Evolutionary conservation across 306 rosid species (phyloP).

Genomic region (Fragaria iinumae): DNA sequence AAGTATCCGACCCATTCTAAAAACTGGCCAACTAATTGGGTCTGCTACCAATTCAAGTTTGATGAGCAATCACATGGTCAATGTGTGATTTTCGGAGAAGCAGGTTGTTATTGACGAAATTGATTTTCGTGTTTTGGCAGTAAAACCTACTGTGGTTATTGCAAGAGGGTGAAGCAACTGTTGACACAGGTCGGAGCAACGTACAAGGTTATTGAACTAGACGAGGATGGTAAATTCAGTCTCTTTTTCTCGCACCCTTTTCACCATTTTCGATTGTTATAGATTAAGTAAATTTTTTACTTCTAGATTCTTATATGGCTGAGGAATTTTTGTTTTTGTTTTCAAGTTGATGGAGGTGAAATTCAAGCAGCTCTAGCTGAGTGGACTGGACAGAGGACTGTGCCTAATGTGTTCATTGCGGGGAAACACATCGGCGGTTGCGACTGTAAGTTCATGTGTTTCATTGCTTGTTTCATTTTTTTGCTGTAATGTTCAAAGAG

Average conservation of each 20-base stretch:
- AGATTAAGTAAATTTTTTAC: not conserved
- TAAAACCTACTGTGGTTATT: constrained; percentile 83
- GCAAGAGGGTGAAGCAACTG: constrained; percentile 64
- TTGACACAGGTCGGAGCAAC: constrained; percentile 57
- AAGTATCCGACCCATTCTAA: not conserved
- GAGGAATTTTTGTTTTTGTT: not conserved
- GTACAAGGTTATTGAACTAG: constrained; percentile 64
- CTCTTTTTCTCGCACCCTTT: not conserved
- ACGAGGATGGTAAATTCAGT: constrained; percentile 51
- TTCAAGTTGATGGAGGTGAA: constrained; percentile 56
- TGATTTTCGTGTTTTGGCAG: constrained; percentile 37
- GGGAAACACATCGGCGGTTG: constrained; percentile 59
- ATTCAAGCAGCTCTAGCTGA: constrained; percentile 60
- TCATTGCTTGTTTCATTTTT: no score
- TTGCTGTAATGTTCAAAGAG: not conserved
- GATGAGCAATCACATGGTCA: not conserved
- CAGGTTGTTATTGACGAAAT: not conserved
- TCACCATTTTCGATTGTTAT: not conserved
- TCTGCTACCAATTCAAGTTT: not conserved
- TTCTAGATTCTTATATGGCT: not conserved
- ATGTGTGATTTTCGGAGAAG: not conserved
- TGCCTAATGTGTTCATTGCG: constrained; percentile 79
- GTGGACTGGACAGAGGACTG: constrained; percentile 49
- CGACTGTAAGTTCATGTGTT: constrained; percentile 31
- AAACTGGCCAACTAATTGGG: not conserved